phyloP scores from a whole-genome alignment of 495 filamentous ascomycete species.

The Aspergillus biplanus region DNA sequence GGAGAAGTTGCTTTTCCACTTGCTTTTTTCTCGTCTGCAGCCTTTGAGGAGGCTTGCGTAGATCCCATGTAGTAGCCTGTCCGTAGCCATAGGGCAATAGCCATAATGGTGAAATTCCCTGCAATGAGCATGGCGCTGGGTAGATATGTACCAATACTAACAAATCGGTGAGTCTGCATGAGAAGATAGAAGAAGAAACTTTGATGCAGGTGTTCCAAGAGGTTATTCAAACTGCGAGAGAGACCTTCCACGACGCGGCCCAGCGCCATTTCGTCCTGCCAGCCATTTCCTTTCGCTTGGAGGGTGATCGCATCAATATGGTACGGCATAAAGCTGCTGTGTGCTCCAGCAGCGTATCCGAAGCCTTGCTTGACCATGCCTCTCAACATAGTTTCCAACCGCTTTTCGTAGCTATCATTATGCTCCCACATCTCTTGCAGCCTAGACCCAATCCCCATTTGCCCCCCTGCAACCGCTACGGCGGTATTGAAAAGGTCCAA shows the following conservation, averaged over 20 bases:
- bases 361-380: constrained; percentile 93
- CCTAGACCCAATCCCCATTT: constrained; percentile 84
- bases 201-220: constrained; percentile 96
- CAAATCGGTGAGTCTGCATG: constrained; percentile 87
- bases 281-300: constrained; percentile 84
- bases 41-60: constrained; percentile 17
- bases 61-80: constrained; percentile 61
- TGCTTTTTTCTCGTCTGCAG: constrained; percentile 30
- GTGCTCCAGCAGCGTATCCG: constrained; percentile 86
- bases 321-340: constrained; percentile 96
- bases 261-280: constrained; percentile 96
- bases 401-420: constrained; percentile 76
- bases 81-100: constrained; percentile 88
- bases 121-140: constrained; percentile 97
- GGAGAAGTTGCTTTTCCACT: constrained; percentile 27
- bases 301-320: constrained; percentile 96
- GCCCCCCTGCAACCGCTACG: constrained; percentile 81
- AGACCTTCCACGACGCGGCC: constrained; percentile 87
- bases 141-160: constrained; percentile 96
- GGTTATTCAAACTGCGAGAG: constrained; percentile 90
- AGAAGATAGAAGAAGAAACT: constrained; percentile 99
- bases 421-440: constrained; percentile 90
- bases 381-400: constrained; percentile 85
- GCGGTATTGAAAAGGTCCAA: constrained; percentile 95
- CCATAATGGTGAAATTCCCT: constrained; percentile 92